A percentile compares a stretch with the other conserved stretches of the same genome.
These are phyloP conservation scores for Trebouxia gelatinosa DNA, from an alignment of 163 green algal species.

Conservation along the genomic window DNA sequence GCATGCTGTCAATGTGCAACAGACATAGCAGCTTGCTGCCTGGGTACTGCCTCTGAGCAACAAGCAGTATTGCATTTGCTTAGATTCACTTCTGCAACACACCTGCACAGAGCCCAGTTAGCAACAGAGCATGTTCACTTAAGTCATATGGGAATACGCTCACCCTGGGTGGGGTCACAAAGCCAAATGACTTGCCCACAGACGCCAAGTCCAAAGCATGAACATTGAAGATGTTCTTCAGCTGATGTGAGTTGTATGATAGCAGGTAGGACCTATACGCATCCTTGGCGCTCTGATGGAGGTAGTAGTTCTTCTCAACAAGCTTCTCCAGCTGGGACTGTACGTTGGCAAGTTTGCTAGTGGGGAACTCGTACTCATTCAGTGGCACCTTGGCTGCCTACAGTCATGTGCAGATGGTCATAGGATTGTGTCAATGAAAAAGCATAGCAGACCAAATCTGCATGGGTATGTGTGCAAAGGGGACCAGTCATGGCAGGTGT, in stretches of 20 bases:
- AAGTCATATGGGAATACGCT: background rate
- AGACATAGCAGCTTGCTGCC: too few species aligned
- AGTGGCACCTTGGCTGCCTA: conserved; percentile 77
- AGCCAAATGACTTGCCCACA: conserved; percentile 92
- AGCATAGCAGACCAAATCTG: background rate
- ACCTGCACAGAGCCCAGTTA: background rate
- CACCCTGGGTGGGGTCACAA: conserved; percentile 79
- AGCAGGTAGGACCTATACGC: conserved; percentile 84
- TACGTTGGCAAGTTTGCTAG: conserved; percentile 94
- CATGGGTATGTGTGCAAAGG: too few species aligned
- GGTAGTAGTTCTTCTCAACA: conserved; percentile 99
- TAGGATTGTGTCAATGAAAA: background rate
- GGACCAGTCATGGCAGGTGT: too few species aligned
- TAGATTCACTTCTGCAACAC: background rate
- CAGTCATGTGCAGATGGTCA: background rate
- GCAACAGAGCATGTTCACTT: background rate
- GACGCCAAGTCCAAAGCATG: conserved; percentile 90
- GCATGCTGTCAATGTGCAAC: too few species aligned
- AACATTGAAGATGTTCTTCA: conserved; percentile 99
- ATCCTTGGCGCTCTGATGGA: conserved; percentile 80
- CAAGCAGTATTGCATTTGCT: too few species aligned
- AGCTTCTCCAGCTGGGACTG: conserved; percentile 96
- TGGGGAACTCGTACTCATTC: conserved; percentile 98
- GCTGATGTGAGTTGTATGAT: conserved; percentile 93
- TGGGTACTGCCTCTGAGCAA: too few species aligned